These are phyloP conservation scores for Lyophyllum shimeji DNA, from an alignment of 768 basidiomycete species.

Conservation along the genomic window DNA sequence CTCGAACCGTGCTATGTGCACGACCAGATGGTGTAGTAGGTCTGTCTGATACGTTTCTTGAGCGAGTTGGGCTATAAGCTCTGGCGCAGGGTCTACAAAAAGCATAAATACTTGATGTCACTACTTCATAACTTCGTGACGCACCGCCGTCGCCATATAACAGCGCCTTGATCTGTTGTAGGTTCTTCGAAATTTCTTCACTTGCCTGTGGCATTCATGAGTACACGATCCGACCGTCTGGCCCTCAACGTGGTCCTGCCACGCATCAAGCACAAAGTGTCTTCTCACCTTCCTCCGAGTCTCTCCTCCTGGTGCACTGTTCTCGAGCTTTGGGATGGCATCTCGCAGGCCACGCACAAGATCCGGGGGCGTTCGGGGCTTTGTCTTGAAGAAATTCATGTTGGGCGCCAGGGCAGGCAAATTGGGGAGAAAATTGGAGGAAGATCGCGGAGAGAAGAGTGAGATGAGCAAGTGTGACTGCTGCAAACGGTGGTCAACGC, in stretches of 20 bases:
- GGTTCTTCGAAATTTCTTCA: slow-evolving; percentile 87
- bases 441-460: neutral
- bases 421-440: neutral
- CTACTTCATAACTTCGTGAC: slow-evolving; percentile 18
- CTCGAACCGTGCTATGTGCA: slow-evolving; percentile 84
- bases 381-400: slow-evolving; percentile 98
- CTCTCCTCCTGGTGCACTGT: slow-evolving; percentile 72
- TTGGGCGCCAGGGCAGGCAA: slow-evolving; percentile 2
- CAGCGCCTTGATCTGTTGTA: slow-evolving; percentile 87
- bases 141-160: slow-evolving; percentile 87
- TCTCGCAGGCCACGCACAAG: slow-evolving; percentile 82
- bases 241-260: neutral
- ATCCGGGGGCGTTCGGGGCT: slow-evolving; percentile 84
- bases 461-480: slow-evolving; percentile 9
- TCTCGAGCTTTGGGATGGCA: slow-evolving; percentile 74
- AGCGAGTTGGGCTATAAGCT: slow-evolving; percentile 90
- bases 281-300: slow-evolving; percentile 71
- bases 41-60: slow-evolving; percentile 95
- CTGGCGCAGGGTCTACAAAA: slow-evolving; percentile 73
- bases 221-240: neutral
- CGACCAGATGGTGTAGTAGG: slow-evolving; percentile 76
- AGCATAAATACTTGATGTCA: slow-evolving; percentile 2
- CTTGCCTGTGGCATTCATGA: slow-evolving; percentile 53
- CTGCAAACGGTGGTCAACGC: slow-evolving; percentile 17
- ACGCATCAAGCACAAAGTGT: neutral